Conservation (phyloP, 345 rosid species). For the Chamaenerion angustifolium region DNA sequence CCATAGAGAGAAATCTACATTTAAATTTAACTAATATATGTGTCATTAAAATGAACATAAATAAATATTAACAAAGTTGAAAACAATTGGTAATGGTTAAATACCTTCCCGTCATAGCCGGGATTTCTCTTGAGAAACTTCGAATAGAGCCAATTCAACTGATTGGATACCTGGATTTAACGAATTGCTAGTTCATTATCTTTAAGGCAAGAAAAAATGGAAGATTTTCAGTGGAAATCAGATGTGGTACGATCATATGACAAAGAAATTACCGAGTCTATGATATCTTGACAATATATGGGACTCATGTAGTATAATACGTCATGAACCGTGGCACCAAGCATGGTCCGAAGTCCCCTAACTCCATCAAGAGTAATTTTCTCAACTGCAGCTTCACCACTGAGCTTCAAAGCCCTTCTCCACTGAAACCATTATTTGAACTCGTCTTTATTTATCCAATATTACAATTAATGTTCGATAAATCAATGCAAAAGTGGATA, state of each 20-base stretch:
- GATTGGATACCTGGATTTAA: slow-evolving; percentile 62
- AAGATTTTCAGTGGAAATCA: too few species aligned
- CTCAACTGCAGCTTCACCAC: slow-evolving; percentile 89
- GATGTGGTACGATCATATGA: too few species aligned
- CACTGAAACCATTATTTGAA: slow-evolving; percentile 34
- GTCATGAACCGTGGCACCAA: slow-evolving; percentile 91
- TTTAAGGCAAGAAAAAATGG: too few species aligned
- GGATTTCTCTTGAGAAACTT: slow-evolving; percentile 79
- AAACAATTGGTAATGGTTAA: slow-evolving; percentile 5
- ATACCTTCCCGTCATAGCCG: slow-evolving; percentile 88
- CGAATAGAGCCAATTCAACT: slow-evolving; percentile 53
- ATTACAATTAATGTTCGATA: too few species aligned
- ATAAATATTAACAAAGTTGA: background rate
- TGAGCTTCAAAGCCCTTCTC: slow-evolving; percentile 90
- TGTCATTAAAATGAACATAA: background rate
- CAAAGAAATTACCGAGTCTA: slow-evolving; percentile 49
- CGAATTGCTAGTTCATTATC: too few species aligned
- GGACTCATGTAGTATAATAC: slow-evolving; percentile 97
- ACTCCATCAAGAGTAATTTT: slow-evolving; percentile 92
- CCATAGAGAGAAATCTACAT: slow-evolving; percentile 76
- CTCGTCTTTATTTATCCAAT: too few species aligned
- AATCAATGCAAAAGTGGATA: too few species aligned
- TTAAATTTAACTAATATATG: background rate
- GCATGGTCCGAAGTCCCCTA: slow-evolving; percentile 62
- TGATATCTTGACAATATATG: slow-evolving; percentile 82